Evolutionary conservation across 495 filamentous ascomycete genomes (phyloP).

Genomic region (Cercophora samala): DNA sequence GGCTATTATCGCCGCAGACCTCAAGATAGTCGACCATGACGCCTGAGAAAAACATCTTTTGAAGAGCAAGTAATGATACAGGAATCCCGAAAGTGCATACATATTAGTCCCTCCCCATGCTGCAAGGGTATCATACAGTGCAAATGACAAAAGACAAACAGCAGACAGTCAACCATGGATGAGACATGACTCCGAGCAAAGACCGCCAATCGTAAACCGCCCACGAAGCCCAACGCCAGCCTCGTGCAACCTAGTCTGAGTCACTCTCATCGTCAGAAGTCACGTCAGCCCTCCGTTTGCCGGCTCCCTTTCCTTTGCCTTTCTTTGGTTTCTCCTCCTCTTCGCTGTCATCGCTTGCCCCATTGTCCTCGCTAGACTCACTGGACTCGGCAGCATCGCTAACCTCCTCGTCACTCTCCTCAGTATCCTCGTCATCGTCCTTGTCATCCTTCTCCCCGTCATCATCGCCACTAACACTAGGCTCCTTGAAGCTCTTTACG

Average conservation of each 20-base stretch:
- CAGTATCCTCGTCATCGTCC: slow-evolving; percentile 26
- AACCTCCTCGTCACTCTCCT: slow-evolving; percentile 27
- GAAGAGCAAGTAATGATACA: not conserved
- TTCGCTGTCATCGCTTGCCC: slow-evolving; percentile 38
- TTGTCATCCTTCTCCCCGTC: slow-evolving; percentile 42
- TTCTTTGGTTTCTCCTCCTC: slow-evolving; percentile 29
- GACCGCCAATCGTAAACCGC: not conserved
- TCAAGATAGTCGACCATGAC: too few species aligned
- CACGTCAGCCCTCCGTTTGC: slow-evolving; percentile 40
- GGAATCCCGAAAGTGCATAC: not conserved
- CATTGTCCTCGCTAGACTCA: slow-evolving; percentile 29
- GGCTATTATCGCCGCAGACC: too few species aligned
- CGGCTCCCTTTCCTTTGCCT: slow-evolving; percentile 27
- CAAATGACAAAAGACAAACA: not conserved
- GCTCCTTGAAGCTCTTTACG: slow-evolving; percentile 28
- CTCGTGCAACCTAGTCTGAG: slow-evolving; percentile 35
- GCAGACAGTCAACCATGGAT: not conserved
- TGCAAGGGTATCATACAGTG: not conserved
- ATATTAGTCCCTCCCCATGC: not conserved
- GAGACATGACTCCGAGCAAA: not conserved
- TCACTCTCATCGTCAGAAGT: slow-evolving; percentile 47
- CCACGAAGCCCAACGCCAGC: not conserved
- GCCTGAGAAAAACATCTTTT: not conserved
- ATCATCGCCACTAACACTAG: slow-evolving; percentile 21
- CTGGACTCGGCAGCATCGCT: slow-evolving; percentile 35